phyloP scores from a whole-genome alignment of 2,329 filamentous ascomycete species.

The Colletotrichum theobromicola region DNA sequence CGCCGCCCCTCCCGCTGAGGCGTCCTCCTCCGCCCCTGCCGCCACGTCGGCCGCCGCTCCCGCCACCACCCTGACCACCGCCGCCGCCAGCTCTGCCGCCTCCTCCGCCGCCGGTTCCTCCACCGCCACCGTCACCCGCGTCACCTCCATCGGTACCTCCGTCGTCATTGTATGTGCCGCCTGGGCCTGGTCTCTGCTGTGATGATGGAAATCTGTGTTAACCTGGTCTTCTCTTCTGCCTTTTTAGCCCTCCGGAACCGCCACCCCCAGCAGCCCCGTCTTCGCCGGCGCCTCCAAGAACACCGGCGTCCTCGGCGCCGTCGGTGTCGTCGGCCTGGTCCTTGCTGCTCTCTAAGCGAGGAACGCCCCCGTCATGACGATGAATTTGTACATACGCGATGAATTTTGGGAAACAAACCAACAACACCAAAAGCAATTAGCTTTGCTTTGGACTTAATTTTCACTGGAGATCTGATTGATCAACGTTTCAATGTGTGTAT shows the following conservation, averaged over 20 bases:
- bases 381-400: not conserved
- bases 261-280: conserved; percentile 1
- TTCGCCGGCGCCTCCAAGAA: conserved; percentile 14
- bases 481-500: conserved; percentile 1
- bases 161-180: conserved; percentile 12
- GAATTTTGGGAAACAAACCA: not conserved
- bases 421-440: not conserved
- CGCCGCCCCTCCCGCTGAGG: not conserved
- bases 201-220: not conserved
- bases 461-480: not conserved
- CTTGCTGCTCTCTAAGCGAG: not conserved
- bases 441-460: not conserved
- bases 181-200: conserved; percentile 11
- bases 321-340: not conserved
- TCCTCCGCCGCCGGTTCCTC: not conserved
- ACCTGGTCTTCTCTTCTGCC: not conserved
- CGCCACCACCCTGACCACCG: not conserved
- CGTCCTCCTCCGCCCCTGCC: not conserved
- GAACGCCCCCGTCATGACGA: not conserved
- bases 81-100: not conserved
- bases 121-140: not conserved
- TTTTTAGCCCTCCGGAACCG: conserved; percentile 6
- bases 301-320: not conserved
- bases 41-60: not conserved
- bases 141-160: conserved; percentile 10